Evolutionary conservation across 2,329 filamentous ascomycete genomes (phyloP), one percentile per base, ranked within the genome.

Genomic region (Neofusicoccum kwambonambiense): DNA sequence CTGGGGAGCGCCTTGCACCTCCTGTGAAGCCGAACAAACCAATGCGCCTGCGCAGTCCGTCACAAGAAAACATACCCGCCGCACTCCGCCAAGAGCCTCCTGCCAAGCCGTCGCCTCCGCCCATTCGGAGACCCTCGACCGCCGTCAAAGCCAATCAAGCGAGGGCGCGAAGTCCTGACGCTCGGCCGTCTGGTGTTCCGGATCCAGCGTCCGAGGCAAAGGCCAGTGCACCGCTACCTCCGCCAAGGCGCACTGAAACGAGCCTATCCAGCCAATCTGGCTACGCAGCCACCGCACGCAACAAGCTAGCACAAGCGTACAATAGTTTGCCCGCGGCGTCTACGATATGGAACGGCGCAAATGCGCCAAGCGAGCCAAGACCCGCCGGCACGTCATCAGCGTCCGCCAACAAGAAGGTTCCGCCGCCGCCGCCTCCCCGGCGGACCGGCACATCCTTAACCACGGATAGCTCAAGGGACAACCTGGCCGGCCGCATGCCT

Each of bases 291-390:
- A 73, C 73, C 66, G 78, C 77, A 27, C 73, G 75, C 44, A 73
- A 78, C 22, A 80, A 77, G 52, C 68, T 80, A 6, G 70, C 70
- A 50, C 76, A 76, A 4, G 77, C 74, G 5, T 80, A 79, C 72
- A 79, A 76, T 62, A 70, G 71, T 56, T 70, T 80, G 4, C 77
- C 78, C 8, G 72, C 77, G 3, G 68, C 74, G 37, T 72, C 71
- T 15, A 70, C 67, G 66, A 44, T 69, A 70, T 56, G 65, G 67
- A 66, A 66, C 66, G 54, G 56, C 27, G 31, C 51, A 41, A 67
- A 27, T 17, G 47, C 52, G 34, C 47, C 49, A 52, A 54, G 44
- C 65, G 44, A 44, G 44, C 58, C 31, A 60, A 54, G 57, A 42
- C 34, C n/a, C 54, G 39, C 19, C 37, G 54, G 44, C 64, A 63